phyloP scores from a whole-genome alignment of 805 yeast genomes.

The Saccharomycopsis guyanensis region DNA sequence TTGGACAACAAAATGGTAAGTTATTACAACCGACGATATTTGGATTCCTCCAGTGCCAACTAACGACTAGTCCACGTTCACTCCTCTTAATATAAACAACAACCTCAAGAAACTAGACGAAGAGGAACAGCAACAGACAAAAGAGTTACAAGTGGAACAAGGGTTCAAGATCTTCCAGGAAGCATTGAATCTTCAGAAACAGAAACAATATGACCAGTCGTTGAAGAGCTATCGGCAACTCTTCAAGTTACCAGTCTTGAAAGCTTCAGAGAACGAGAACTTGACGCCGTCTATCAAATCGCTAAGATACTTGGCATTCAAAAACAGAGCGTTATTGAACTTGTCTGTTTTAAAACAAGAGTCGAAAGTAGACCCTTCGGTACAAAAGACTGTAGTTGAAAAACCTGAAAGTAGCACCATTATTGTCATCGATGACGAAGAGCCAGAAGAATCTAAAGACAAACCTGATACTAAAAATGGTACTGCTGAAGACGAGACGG shows the following conservation, averaged over 20 bases:
- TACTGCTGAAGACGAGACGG: not conserved
- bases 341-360: slow-evolving; percentile 31
- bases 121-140: slow-evolving; percentile 65
- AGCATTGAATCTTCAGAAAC: slow-evolving; percentile 59
- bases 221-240: slow-evolving; percentile 49
- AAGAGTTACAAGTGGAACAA: slow-evolving; percentile 85
- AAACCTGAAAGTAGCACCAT: slow-evolving; percentile 17
- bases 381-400: not conserved
- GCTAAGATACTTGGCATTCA: slow-evolving; percentile 65
- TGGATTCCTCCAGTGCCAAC: not conserved
- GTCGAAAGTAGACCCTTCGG: not conserved
- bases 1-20: not conserved
- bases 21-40: not conserved
- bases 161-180: slow-evolving; percentile 68
- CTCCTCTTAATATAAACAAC: slow-evolving; percentile 13
- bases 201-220: slow-evolving; percentile 41
- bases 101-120: slow-evolving; percentile 12
- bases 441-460: slow-evolving; percentile 20
- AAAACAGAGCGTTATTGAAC: slow-evolving; percentile 75
- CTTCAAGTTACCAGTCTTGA: slow-evolving; percentile 62
- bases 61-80: slow-evolving; percentile 17
- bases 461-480: not conserved
- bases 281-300: slow-evolving; percentile 63
- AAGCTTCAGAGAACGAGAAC: slow-evolving; percentile 30
- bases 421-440: not conserved